Evolutionary conservation across 208 protist species (phyloP), one percentile per base, ranked within the genome.

Genomic region (Leishmania martiniquensis): DNA sequence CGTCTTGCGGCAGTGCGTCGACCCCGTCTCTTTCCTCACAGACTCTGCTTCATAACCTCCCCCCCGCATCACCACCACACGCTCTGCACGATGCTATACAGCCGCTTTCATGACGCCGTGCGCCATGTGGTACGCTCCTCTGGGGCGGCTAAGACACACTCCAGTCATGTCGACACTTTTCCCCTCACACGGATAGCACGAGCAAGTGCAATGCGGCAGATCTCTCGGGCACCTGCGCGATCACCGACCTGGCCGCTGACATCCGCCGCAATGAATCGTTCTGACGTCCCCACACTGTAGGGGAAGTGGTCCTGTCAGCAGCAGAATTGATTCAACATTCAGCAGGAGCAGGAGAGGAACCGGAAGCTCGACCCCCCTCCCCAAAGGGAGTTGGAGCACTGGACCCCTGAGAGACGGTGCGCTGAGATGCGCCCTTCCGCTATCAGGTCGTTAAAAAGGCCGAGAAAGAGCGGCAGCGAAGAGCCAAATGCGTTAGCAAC

Each of bases 401-500:
- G 57, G 22, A 25, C 65, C 22, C 42, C n/a, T 34, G n/a, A 3
- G n/a, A 52, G 12, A 17, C 0, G 49, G 20, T 17, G 7, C 20
- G 22, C 54, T 25, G 25, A 60, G 54, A 25, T 60, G 25, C 20
- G 29, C 59, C 29, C 59, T 13, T 34, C 25, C n/a, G 25, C n/a
- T 32, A 65, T 65, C 59, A 25, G 17, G 59, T 25, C 32, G 59
- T 37, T 13, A 39, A 32, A 15, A 32, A 17, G 32, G 17, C 29
- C 59, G n/a, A 65, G 29, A 0, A 17, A 73, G 9, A 73, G 47
- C 45, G 52, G 54, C 0, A 29, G 49, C 49, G 12, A 57, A 39
- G 66, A 75, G 78, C 22, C 44, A 54, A 34, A n/a, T n/a, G n/a
- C n/a, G n/a, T 72, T 69, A 67, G 67, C 37, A 17, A 57, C 74